phyloP scores from a whole-genome alignment of 2,329 filamentous ascomycete species.

The Fusarium redolens region DNA sequence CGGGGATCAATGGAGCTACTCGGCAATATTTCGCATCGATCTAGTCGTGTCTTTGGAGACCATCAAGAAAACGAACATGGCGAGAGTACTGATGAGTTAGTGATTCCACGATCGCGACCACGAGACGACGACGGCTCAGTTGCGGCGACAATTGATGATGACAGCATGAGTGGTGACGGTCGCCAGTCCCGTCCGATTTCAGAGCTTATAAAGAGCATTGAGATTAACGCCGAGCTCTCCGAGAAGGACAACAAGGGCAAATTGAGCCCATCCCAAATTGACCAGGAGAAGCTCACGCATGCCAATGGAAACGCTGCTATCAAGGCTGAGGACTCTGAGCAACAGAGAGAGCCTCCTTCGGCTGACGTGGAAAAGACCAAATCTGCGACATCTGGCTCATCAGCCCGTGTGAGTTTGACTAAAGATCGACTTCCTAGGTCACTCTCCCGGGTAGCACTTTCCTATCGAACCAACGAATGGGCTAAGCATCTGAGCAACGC shows the following conservation, averaged over 20 bases:
- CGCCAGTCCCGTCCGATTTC: slow-evolving; percentile 44
- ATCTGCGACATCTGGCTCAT: slow-evolving; percentile 56
- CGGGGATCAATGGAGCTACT: slow-evolving; percentile 58
- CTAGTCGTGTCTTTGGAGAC: slow-evolving; percentile 33
- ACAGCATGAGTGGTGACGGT: slow-evolving; percentile 58
- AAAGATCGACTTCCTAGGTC: slow-evolving; percentile 74
- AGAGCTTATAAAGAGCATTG: slow-evolving; percentile 48
- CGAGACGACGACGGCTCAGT: slow-evolving; percentile 63
- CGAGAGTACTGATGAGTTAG: slow-evolving; percentile 61
- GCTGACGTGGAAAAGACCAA: slow-evolving; percentile 50
- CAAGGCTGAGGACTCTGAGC: slow-evolving; percentile 8
- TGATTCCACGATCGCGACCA: slow-evolving; percentile 49
- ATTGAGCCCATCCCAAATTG: slow-evolving; percentile 12
- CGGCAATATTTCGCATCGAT: slow-evolving; percentile 56
- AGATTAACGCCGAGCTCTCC: slow-evolving; percentile 55
- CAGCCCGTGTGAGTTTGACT: slow-evolving; percentile 62
- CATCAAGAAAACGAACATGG: slow-evolving; percentile 41
- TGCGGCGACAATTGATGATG: slow-evolving; percentile 67
- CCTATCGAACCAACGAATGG: slow-evolving; percentile 95
- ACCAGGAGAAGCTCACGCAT: slow-evolving; percentile 18
- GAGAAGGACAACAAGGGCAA: slow-evolving; percentile 38
- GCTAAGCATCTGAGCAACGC: slow-evolving; percentile 87
- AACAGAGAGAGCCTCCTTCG: slow-evolving; percentile 11
- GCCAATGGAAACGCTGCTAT: slow-evolving; percentile 4
- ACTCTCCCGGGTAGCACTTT: slow-evolving; percentile 80